Conservation (phyloP, 2,329 filamentous ascomycete genomes). For the Gnomoniopsis sp. region DNA sequence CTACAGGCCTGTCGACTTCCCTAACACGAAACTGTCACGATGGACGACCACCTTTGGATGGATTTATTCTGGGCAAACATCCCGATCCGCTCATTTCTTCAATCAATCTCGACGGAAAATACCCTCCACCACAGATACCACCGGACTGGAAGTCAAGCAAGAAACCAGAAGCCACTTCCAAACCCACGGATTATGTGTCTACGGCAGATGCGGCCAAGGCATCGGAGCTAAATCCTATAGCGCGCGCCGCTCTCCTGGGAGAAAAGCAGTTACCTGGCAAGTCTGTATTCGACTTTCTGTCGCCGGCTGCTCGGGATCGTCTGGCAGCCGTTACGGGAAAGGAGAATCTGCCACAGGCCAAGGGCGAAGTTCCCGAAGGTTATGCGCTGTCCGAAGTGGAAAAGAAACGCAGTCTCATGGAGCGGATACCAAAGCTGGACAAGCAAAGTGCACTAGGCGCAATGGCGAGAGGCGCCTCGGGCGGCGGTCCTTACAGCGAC, state of each 20-base stretch:
- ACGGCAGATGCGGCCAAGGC: conserved; percentile 74
- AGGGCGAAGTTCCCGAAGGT: conserved; percentile 68
- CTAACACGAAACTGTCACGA: conserved; percentile 74
- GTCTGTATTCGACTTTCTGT: conserved; percentile 92
- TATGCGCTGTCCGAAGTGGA: conserved; percentile 63
- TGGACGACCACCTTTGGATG: conserved; percentile 73
- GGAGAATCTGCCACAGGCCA: conserved; percentile 70
- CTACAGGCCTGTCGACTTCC: conserved; percentile 33
- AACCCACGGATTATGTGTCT: conserved; percentile 51
- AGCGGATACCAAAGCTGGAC: conserved; percentile 61
- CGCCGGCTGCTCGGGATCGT: conserved; percentile 70
- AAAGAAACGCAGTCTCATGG: conserved; percentile 53
- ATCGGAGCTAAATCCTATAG: conserved; percentile 70
- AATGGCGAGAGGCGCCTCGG: conserved; percentile 59
- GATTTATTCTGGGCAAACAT: conserved; percentile 68
- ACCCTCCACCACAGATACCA: conserved; percentile 66
- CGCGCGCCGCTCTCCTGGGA: conserved; percentile 75
- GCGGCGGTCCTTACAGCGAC: conserved; percentile 78
- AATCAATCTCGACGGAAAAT: conserved; percentile 40
- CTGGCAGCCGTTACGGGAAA: conserved; percentile 75
- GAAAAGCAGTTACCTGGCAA: conserved; percentile 82
- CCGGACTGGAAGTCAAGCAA: conserved; percentile 69
- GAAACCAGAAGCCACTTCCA: conserved; percentile 30
- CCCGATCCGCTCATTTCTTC: conserved; percentile 45
- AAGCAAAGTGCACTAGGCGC: conserved; percentile 66